These are phyloP conservation scores for Vigna hirtella DNA, from an alignment of 306 rosid genomes.

Conservation along the genomic window DNA sequence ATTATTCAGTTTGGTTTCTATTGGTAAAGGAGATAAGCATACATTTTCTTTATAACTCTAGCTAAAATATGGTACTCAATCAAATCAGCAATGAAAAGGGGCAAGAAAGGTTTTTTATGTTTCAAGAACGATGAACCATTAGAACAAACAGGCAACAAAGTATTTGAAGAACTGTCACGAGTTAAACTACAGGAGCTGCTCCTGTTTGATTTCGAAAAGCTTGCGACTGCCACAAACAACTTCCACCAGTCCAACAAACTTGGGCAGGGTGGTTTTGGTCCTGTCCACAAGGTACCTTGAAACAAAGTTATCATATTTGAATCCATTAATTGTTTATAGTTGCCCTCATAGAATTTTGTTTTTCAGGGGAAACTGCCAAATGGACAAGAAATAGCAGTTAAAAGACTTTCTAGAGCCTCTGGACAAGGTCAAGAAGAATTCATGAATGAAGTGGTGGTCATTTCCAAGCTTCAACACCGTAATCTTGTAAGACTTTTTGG, in stretches of 20 bases:
- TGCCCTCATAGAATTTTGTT: not conserved
- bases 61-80: not conserved
- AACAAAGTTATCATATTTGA: not conserved
- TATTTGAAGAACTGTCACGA: slow-evolving; percentile 14
- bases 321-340: not conserved
- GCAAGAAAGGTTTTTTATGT: not conserved
- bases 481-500: slow-evolving; percentile 49
- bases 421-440: slow-evolving; percentile 49
- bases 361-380: slow-evolving; percentile 41
- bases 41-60: not conserved
- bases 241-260: slow-evolving; percentile 35
- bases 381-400: slow-evolving; percentile 46
- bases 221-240: slow-evolving; percentile 32
- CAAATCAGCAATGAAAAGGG: not conserved
- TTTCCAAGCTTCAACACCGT: slow-evolving; percentile 49
- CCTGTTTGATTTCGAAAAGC: slow-evolving; percentile 7
- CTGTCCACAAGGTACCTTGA: slow-evolving; percentile 36
- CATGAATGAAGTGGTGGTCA: slow-evolving; percentile 43
- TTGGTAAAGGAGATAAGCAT: not conserved
- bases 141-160: not conserved
- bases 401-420: slow-evolving; percentile 47
- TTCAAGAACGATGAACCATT: not conserved
- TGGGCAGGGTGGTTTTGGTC: slow-evolving; percentile 44
- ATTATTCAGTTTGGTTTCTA: not conserved
- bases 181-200: slow-evolving; percentile 16